A percentile compares a stretch with the other conserved stretches of the same genome.
Conservation (phyloP, 2,329 filamentous ascomycete genomes). For the Boeremia lycopersici region DNA sequence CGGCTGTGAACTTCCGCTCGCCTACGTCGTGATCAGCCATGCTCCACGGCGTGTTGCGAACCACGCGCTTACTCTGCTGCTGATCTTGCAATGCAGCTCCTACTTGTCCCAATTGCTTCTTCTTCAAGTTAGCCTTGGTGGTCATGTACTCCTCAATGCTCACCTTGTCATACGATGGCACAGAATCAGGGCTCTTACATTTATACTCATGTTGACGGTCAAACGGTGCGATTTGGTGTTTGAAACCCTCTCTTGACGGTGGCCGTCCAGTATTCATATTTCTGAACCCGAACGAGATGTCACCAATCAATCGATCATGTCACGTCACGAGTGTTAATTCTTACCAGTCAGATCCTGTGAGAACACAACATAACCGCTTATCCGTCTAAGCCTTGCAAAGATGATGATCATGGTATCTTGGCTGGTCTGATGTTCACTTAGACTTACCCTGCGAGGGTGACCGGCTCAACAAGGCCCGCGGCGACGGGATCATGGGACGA, state of each 20-base stretch:
- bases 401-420: slow-evolving; percentile 3
- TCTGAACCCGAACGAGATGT: background rate
- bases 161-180: slow-evolving; percentile 5
- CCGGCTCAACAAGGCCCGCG: slow-evolving; percentile 7
- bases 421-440: slow-evolving; percentile 8
- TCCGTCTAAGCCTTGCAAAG: slow-evolving; percentile 10
- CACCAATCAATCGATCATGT: background rate
- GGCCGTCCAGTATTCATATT: slow-evolving; percentile 2
- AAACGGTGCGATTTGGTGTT: background rate
- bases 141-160: slow-evolving; percentile 6
- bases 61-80: background rate
- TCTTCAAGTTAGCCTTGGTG: background rate
- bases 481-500: background rate
- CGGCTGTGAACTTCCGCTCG: background rate
- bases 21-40: slow-evolving; percentile 4
- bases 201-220: slow-evolving; percentile 2
- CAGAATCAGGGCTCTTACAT: background rate
- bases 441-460: slow-evolving; percentile 8
- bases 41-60: background rate
- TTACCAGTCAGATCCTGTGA: background rate
- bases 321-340: slow-evolving; percentile 4
- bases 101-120: background rate
- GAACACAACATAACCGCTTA: slow-evolving; percentile 6
- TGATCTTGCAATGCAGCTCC: slow-evolving; percentile 1
- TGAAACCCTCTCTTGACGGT: background rate